Evolutionary conservation across 768 basidiomycete genomes (phyloP).

Genomic region (Tulasnella sp.): DNA sequence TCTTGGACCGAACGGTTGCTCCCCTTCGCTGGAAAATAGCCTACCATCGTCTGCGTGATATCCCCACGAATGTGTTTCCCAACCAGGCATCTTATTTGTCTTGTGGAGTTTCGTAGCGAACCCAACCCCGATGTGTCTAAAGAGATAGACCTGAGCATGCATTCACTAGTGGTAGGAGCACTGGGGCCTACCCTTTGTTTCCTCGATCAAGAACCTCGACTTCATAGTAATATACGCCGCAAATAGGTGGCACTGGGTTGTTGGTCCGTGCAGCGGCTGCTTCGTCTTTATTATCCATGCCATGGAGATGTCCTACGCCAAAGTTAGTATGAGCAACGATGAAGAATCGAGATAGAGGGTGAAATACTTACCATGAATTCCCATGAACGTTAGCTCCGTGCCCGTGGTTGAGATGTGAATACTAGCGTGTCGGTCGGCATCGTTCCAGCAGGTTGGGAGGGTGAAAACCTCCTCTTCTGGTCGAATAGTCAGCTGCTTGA

Average conservation of each 20-base stretch:
- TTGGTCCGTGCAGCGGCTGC: constrained; percentile 75
- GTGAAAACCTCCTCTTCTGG: constrained; percentile 29
- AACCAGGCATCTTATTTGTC: constrained; percentile 69
- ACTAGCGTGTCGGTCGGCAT: constrained; percentile 46
- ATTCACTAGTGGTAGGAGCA: not conserved
- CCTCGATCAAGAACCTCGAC: constrained; percentile 73
- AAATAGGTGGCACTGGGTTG: constrained; percentile 66
- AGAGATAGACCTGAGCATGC: not conserved
- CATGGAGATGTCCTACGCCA: constrained; percentile 27
- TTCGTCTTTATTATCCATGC: constrained; percentile 53
- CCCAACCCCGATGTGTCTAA: constrained; percentile 70
- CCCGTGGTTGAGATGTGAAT: constrained; percentile 60
- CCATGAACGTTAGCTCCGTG: constrained; percentile 59
- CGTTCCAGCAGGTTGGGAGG: constrained; percentile 71
- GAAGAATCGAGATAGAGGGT: not conserved
- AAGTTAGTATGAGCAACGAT: not conserved
- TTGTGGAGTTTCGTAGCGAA: constrained; percentile 57
- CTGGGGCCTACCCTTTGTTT: constrained; percentile 52
- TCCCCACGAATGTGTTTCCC: constrained; percentile 80
- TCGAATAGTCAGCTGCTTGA: not conserved
- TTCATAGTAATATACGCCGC: constrained; percentile 94
- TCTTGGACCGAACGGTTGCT: constrained; percentile 60
- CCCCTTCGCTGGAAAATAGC: constrained; percentile 57
- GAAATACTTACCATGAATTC: constrained; percentile 26
- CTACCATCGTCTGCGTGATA: constrained; percentile 87